Evolutionary conservation across 805 yeast genomes (phyloP).

Genomic region (Hanseniaspora taiwanica): DNA sequence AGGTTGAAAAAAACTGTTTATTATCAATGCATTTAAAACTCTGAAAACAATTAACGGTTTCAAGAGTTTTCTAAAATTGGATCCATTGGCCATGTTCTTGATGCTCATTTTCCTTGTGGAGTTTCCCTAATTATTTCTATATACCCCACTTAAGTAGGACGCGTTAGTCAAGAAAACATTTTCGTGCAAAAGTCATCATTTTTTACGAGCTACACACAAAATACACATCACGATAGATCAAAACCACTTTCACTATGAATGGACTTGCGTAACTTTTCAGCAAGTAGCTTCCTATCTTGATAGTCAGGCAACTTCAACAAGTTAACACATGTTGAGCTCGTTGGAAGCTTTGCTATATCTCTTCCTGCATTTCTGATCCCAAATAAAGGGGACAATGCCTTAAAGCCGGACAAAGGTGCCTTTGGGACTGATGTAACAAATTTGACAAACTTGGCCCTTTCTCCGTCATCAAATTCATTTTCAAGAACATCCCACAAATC

Average conservation of each 20-base stretch:
- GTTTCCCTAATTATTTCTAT: background rate
- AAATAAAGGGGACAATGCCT: conserved; percentile 58
- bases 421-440: conserved; percentile 89
- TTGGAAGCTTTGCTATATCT: conserved; percentile 54
- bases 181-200: no score
- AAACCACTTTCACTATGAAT: conserved; percentile 79
- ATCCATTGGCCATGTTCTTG: background rate
- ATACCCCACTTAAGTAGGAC: background rate
- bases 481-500: conserved; percentile 66
- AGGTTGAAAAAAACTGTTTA: conserved; percentile 79
- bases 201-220: background rate
- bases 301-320: conserved; percentile 79
- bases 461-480: conserved; percentile 44
- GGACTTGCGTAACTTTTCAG: conserved; percentile 58
- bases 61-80: background rate
- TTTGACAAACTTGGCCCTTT: conserved; percentile 53
- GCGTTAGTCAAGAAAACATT: background rate
- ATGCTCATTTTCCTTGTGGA: background rate
- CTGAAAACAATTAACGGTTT: background rate
- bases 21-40: conserved; percentile 8
- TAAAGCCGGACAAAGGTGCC: conserved; percentile 83
- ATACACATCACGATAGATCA: conserved; percentile 44
- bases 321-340: conserved; percentile 89
- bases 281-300: conserved; percentile 39
- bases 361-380: conserved; percentile 63